Percentiles rank a stretch among this genome's conserved stretches.
Evolutionary conservation across 345 rosid genomes (phyloP).

Genomic region (Populus simonii): DNA sequence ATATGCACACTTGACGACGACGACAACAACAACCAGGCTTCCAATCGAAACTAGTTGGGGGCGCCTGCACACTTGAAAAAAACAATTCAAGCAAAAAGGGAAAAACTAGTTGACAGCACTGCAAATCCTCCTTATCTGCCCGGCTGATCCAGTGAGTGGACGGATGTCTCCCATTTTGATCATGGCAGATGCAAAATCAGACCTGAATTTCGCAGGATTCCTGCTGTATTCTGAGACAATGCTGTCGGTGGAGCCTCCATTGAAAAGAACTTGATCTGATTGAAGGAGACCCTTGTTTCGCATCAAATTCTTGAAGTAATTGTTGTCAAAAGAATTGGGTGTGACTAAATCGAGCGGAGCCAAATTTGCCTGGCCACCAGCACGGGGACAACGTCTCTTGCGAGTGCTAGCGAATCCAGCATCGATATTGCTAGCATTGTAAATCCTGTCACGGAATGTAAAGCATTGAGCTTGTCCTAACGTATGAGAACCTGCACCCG

Average conservation of each 20-base stretch:
- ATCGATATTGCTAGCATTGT: conserved; percentile 11
- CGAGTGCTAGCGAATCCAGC: conserved; percentile 19
- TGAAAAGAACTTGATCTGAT: conserved; percentile 21
- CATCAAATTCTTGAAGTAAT: conserved; percentile 17
- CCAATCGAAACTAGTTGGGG: no score
- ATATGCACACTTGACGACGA: no score
- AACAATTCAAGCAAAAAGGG: not conserved
- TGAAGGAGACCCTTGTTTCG: conserved; percentile 15
- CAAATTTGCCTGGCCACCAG: conserved; percentile 2
- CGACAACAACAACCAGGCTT: no score
- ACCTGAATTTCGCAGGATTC: conserved; percentile 1
- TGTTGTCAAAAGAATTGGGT: conserved; percentile 18
- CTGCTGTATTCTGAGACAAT: conserved; percentile 12
- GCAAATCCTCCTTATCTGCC: conserved; percentile 39
- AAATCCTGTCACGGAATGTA: not conserved
- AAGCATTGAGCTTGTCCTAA: conserved; percentile 2
- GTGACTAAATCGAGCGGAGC: conserved; percentile 19
- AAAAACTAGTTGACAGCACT: conserved; percentile 28
- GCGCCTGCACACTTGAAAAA: not conserved
- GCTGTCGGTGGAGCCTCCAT: conserved; percentile 20
- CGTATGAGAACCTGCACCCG: conserved; percentile 15
- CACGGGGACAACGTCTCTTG: conserved; percentile 4
- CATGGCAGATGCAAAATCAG: conserved; percentile 46
- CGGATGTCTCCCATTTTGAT: conserved; percentile 47
- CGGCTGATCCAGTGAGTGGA: conserved; percentile 36